Evolutionary conservation across 2,329 filamentous ascomycete species (phyloP).

Genomic region (Colletotrichum spaethianum): DNA sequence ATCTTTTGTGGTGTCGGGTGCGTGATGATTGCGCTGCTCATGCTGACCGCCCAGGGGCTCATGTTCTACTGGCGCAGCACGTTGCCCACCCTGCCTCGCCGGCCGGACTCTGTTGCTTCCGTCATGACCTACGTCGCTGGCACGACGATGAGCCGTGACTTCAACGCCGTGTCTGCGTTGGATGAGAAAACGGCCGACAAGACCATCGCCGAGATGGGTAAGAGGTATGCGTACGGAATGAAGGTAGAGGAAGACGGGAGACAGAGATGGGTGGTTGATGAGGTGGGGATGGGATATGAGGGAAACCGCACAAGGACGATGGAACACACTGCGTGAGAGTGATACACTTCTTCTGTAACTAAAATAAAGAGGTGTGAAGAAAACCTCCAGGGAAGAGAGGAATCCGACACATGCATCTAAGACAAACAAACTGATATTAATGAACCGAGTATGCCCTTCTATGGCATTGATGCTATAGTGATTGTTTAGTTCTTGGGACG

Average conservation of each 20-base stretch:
- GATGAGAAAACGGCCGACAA: neutral
- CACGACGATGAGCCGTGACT: conserved; percentile 43
- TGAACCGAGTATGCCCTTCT: neutral
- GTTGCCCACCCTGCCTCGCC: conserved; percentile 44
- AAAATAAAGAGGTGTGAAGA: neutral
- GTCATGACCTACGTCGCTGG: conserved; percentile 47
- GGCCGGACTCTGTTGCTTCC: conserved; percentile 44
- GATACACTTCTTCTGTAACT: neutral
- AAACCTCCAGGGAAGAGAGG: neutral
- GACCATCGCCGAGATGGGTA: neutral
- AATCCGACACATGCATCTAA: neutral
- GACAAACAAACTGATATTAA: neutral
- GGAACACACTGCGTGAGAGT: neutral
- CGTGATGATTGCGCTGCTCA: conserved; percentile 36
- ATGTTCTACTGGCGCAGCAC: conserved; percentile 41
- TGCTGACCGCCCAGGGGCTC: conserved; percentile 42
- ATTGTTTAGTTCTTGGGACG: too few relatives aligned
- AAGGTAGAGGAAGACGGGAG: neutral
- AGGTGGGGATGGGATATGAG: neutral
- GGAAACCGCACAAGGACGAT: neutral
- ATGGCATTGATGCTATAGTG: too few relatives aligned
- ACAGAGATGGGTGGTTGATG: neutral
- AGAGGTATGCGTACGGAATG: neutral
- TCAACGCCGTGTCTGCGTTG: conserved; percentile 36
- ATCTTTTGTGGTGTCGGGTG: conserved; percentile 41